Base-by-base conservation (phyloP, 352 stramenopile genomes). In the Thalassiosira livingstoniorum region DNA sequence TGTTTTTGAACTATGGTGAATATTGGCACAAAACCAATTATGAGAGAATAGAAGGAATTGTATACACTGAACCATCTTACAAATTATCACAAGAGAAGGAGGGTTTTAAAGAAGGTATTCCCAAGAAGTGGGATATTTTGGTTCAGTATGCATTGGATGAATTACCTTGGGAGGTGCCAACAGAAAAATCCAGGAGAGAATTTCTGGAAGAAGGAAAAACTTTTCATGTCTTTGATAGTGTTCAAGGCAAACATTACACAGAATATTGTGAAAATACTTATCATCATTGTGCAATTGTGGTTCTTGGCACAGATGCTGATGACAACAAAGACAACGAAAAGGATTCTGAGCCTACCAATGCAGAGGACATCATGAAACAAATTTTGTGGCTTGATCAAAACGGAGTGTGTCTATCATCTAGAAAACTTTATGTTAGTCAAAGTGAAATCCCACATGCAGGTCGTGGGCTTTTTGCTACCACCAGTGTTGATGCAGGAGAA, bases 381-480 rank as follows among this genome's bases (percentile, higher is more conserved):
- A 4, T 85, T 11, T 39, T 87, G 31, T 92, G 85, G 85, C 57
- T 94, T 1, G 37, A 85, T 45, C 15, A 88, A 53, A 71, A 92
- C 73, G 89, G 89, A 53, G 54, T 83, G 2, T 94, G 89, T 78
- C 39, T 88, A 82, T 82, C 72, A 27, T 68, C 70, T 42, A 43
- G 84, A 61, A 80, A 80, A 86, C 47, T 92, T n/a, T 21, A 42
- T 11, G 25, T 79, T 27, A 68, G 57, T 54, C 1, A 53, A 18
- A 90, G 78, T 23, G 64, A 25, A 0, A 88, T 92, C 53, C 72
- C 82, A 11, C 61, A 87, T 75, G 88, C 90, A 18, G 90, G 88
- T 35, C 64, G 84, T 25, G 87, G 87, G 11, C 77, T 89, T 3
- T 90, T 92, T 80, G 60, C 90, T 1, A 90, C 65, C 11, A 76